phyloP scores from a whole-genome alignment of 306 rosid genomes.

The Prunus armeniaca region DNA sequence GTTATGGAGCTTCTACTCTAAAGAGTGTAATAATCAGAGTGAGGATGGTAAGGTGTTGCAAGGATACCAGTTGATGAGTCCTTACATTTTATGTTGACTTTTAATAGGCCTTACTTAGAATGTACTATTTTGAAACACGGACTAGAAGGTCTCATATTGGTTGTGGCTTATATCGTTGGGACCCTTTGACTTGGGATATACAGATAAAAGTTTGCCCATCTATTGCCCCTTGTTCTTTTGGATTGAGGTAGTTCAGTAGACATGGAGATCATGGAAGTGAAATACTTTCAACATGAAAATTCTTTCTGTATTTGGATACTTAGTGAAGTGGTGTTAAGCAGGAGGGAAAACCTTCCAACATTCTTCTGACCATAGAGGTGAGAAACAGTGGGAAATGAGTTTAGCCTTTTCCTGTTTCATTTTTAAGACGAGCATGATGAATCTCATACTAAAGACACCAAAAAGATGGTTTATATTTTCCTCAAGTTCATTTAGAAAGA shows the following conservation, averaged over 20 bases:
- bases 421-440: not conserved
- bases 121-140: not conserved
- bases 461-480: not conserved
- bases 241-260: not conserved
- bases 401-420: not conserved
- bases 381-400: not conserved
- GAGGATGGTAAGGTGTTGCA: not conserved
- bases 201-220: not conserved
- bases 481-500: not conserved
- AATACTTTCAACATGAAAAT: not conserved
- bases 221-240: not conserved
- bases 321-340: not conserved
- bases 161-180: not conserved
- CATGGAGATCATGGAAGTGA: not conserved
- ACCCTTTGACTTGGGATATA: not conserved
- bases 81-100: not conserved
- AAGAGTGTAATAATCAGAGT: not conserved
- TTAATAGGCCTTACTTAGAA: not conserved
- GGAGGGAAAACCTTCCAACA: not conserved
- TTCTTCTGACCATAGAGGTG: not conserved
- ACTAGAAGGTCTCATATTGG: not conserved
- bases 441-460: not conserved
- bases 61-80: not conserved
- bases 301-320: not conserved
- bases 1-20: not conserved